phyloP scores from a whole-genome alignment of 495 filamentous ascomycete species.

The Neurospora sp. region DNA sequence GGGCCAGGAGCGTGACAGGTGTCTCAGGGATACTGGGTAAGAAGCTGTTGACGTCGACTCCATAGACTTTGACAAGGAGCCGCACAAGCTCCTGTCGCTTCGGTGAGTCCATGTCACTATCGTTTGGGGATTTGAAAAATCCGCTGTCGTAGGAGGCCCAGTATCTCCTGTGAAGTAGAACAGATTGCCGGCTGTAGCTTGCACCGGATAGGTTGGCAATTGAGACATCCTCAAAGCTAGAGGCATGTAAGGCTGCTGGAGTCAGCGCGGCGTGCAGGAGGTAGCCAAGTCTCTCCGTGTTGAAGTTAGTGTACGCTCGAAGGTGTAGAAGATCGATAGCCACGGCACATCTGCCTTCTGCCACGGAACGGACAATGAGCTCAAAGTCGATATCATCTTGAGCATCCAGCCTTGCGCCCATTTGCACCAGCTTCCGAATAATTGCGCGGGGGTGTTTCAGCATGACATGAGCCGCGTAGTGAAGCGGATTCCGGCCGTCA shows the following conservation, averaged over 20 bases:
- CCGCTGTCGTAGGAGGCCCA: neutral
- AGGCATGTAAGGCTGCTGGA: neutral
- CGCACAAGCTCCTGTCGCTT: neutral
- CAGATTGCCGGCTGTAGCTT: neutral
- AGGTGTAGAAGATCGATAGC: neutral
- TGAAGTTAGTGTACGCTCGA: rapidly evolving
- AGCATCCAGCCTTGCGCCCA: no score
- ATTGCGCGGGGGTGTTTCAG: no score
- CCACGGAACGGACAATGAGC: no score
- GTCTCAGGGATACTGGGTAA: neutral
- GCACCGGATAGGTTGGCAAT: neutral
- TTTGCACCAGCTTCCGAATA: no score
- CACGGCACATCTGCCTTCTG: no score
- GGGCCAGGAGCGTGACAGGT: neutral
- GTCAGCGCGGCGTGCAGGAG: neutral
- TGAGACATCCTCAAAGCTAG: neutral
- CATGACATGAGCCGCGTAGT: no score
- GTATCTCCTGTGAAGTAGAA: neutral
- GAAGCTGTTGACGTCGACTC: neutral
- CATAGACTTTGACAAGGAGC: neutral
- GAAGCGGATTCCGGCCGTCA: no score
- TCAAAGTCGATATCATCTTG: no score
- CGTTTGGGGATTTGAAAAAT: no score
- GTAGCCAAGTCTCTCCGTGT: neutral
- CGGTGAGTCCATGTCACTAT: neutral